Percentiles rank a stretch among this genome's conserved stretches.
phyloP scores from a whole-genome alignment of 768 basidiomycete genomes.

The Trametes meyenii region DNA sequence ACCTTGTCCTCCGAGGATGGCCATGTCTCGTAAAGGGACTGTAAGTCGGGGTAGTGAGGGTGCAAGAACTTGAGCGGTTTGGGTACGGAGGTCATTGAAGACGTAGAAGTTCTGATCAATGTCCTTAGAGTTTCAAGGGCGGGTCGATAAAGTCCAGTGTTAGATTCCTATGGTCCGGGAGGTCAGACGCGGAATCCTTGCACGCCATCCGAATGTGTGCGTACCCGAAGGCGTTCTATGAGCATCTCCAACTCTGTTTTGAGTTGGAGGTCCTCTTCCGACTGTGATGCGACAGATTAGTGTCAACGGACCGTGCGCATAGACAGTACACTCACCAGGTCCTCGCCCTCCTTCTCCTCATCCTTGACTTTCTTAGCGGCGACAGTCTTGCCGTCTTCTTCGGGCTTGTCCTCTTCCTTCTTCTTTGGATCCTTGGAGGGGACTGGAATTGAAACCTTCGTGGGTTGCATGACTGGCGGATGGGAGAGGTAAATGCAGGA shows the following conservation, averaged over 20 bases:
- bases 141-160: constrained; percentile 81
- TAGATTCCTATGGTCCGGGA: constrained; percentile 68
- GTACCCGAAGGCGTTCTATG: constrained; percentile 87
- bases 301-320: neutral
- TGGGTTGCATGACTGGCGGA: constrained; percentile 46
- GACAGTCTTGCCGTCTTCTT: constrained; percentile 49
- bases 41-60: constrained; percentile 88
- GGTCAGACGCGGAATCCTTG: constrained; percentile 9
- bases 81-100: constrained; percentile 98
- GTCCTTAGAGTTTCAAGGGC: constrained; percentile 93
- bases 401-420: constrained; percentile 60
- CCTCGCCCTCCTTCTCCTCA: constrained; percentile 58
- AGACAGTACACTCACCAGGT: constrained; percentile 63
- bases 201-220: constrained; percentile 20
- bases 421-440: constrained; percentile 76
- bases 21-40: constrained; percentile 84
- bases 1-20: constrained; percentile 78
- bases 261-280: constrained; percentile 93
- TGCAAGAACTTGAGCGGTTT: constrained; percentile 98
- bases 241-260: constrained; percentile 97
- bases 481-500: constrained; percentile 2
- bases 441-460: constrained; percentile 61
- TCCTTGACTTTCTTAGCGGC: constrained; percentile 38
- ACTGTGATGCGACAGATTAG: constrained; percentile 46
- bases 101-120: constrained; percentile 93